These are phyloP conservation scores for Datura wrightii DNA, from an alignment of 257 asterid genomes.

Conservation along the genomic window DNA sequence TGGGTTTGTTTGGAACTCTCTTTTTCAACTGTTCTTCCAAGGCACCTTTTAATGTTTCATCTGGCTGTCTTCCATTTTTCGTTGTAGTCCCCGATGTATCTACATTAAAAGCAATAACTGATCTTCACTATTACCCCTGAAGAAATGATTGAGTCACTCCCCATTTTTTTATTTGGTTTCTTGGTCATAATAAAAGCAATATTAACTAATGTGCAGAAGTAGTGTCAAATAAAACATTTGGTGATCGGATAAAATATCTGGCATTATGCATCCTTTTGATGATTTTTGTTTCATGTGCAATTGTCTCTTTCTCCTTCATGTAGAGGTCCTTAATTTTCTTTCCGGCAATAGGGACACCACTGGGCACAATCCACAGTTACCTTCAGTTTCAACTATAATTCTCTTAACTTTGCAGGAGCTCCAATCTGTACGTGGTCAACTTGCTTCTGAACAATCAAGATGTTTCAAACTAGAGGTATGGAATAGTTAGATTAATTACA, in stretches of 20 bases:
- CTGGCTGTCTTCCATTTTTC: background rate
- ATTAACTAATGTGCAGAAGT: background rate
- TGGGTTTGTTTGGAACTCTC: slow-evolving; percentile 16
- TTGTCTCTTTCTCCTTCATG: background rate
- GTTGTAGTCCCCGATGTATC: slow-evolving; percentile 11
- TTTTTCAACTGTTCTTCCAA: background rate
- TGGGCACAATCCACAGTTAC: slow-evolving; percentile 7
- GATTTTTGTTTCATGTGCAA: slow-evolving; percentile 20
- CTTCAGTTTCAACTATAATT: background rate
- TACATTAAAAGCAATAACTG: background rate
- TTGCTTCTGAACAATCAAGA: slow-evolving; percentile 94
- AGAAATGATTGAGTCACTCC: background rate
- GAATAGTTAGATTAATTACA: slow-evolving; percentile 23
- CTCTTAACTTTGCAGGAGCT: slow-evolving; percentile 65
- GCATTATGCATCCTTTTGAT: background rate
- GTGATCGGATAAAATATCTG: background rate
- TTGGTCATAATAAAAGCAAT: background rate
- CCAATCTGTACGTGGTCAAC: slow-evolving; percentile 92
- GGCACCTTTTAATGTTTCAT: slow-evolving; percentile 12
- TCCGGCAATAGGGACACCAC: background rate
- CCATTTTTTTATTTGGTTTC: background rate
- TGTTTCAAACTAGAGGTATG: slow-evolving; percentile 97
- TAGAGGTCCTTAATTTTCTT: slow-evolving; percentile 19
- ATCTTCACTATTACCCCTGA: background rate
- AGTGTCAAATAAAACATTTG: background rate